Percentiles rank a stretch among this genome's conserved stretches.
phyloP scores from a whole-genome alignment of 2,329 filamentous ascomycete species.

The Hawksworthiomyces lignivorus region DNA sequence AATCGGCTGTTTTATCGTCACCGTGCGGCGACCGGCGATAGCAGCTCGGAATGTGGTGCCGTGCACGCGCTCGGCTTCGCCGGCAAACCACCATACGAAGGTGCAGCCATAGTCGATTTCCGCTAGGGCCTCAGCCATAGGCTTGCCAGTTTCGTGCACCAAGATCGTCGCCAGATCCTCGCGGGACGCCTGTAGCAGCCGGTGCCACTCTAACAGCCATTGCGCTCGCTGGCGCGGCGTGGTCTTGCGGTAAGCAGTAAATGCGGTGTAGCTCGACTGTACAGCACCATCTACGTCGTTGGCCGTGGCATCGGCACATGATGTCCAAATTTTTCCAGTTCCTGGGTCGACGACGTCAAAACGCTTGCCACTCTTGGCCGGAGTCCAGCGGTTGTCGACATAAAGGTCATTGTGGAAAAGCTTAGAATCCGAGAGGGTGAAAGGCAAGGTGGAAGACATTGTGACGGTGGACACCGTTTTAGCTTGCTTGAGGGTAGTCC shows the following conservation, averaged over 20 bases:
- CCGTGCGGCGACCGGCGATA: conserved; percentile 53
- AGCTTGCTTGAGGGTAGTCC: too few relatives aligned
- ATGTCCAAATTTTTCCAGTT: too few relatives aligned
- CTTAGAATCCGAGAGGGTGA: too few relatives aligned
- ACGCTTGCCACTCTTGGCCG: too few relatives aligned
- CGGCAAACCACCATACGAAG: conserved; percentile 49
- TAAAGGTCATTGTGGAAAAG: too few relatives aligned
- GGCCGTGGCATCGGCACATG: conserved; percentile 10
- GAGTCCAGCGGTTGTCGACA: too few relatives aligned
- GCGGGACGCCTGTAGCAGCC: conserved; percentile 24
- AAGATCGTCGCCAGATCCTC: conserved; percentile 32
- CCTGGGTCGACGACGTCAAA: too few relatives aligned
- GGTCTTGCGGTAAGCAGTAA: conserved; percentile 29
- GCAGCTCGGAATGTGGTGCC: conserved; percentile 55
- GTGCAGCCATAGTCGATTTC: conserved; percentile 47
- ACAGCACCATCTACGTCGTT: conserved; percentile 31
- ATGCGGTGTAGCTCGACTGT: conserved; percentile 26
- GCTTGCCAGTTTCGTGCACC: conserved; percentile 48
- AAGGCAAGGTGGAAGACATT: too few relatives aligned
- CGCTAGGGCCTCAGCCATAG: conserved; percentile 41
- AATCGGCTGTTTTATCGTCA: conserved; percentile 68
- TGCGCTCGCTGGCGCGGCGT: conserved; percentile 27
- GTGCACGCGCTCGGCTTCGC: conserved; percentile 40
- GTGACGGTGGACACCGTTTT: too few relatives aligned
- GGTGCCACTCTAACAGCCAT: conserved; percentile 27